A percentile compares a stretch with the other conserved stretches of the same genome.
Conservation (phyloP, 305 asterid species). For the Fraxinus nigra region DNA sequence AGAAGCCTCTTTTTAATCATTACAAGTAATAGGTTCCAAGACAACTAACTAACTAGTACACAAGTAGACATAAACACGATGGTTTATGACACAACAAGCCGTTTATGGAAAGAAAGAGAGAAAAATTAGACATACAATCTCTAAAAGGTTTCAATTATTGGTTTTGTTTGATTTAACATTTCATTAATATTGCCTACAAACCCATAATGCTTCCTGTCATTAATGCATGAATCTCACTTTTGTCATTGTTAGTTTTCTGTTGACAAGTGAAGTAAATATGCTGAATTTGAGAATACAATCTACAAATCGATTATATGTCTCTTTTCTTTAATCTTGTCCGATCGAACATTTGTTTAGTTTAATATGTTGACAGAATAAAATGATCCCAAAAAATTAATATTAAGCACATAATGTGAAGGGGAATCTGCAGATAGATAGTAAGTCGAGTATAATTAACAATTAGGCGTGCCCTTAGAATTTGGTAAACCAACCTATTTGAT, state of each 20-base stretch:
- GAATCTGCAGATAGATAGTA: not conserved
- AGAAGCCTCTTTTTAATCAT: not conserved
- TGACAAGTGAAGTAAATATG: not conserved
- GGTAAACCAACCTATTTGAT: conserved; percentile 45
- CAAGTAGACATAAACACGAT: conserved; percentile 17
- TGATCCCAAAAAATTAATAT: not conserved
- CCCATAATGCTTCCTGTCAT: not conserved
- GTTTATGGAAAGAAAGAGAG: not conserved
- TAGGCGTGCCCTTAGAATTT: conserved; percentile 34
- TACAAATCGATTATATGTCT: not conserved
- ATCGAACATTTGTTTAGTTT: not conserved
- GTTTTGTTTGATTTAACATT: not conserved
- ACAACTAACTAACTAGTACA: conserved; percentile 6
- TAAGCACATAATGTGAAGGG: not conserved
- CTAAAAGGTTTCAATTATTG: not conserved
- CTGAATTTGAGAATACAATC: not conserved
- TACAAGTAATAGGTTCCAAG: not conserved
- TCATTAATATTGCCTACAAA: not conserved
- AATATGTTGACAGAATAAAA: not conserved
- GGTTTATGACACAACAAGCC: not conserved
- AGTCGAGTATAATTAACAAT: conserved; percentile 15
- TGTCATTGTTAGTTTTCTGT: not conserved
- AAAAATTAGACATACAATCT: not conserved
- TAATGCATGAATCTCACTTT: not conserved
- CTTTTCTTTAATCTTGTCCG: not conserved